Conservation (phyloP, 1,284 basidiomycete species). For the Porogramme epimiltina region DNA sequence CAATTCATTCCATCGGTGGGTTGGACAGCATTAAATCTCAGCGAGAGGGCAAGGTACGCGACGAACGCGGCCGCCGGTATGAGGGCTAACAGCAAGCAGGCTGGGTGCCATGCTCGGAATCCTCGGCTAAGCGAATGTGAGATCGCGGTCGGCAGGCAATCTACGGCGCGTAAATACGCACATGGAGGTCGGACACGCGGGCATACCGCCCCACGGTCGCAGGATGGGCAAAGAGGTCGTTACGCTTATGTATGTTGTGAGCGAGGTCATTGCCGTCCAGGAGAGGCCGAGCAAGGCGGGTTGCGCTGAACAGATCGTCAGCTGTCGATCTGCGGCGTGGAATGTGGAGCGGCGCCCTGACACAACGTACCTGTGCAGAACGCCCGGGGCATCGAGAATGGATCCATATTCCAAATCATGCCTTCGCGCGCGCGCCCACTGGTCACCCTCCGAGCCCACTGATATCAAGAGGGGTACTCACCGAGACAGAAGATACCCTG, state of each 20-base stretch:
- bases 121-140: slow-evolving; percentile 7
- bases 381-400: slow-evolving; percentile 51
- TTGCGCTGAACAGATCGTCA: slow-evolving; percentile 41
- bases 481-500: slow-evolving; percentile 49
- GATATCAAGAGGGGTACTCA: slow-evolving; percentile 20
- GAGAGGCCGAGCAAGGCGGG: slow-evolving; percentile 46
- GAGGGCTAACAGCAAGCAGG: slow-evolving; percentile 38
- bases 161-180: slow-evolving; percentile 27
- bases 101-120: slow-evolving; percentile 34
- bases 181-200: slow-evolving; percentile 29
- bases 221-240: slow-evolving; percentile 48
- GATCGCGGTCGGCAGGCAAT: neutral
- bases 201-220: slow-evolving; percentile 45
- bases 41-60: slow-evolving; percentile 43
- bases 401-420: slow-evolving; percentile 64
- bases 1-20: slow-evolving; percentile 55
- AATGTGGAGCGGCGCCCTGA: neutral
- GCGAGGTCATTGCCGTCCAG: slow-evolving; percentile 50
- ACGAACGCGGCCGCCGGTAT: slow-evolving; percentile 50
- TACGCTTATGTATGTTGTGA: slow-evolving; percentile 51
- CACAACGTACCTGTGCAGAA: slow-evolving; percentile 55
- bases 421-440: slow-evolving; percentile 37
- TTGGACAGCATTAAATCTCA: slow-evolving; percentile 45
- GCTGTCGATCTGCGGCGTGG: neutral
- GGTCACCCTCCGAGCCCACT: neutral